phyloP scores from a whole-genome alignment of 345 rosid species.

The Eucalyptus virginea region DNA sequence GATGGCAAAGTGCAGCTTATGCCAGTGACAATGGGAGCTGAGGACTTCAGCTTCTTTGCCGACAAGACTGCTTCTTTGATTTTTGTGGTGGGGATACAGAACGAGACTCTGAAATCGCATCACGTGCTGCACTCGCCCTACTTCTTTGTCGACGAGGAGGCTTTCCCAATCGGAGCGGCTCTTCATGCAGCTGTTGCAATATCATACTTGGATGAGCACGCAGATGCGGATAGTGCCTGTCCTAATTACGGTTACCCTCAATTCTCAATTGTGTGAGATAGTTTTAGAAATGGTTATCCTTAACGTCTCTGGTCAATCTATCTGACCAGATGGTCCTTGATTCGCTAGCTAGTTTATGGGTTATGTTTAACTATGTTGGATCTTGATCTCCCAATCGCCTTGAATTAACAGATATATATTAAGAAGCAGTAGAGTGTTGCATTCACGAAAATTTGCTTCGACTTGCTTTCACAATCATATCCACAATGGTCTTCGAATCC shows the following conservation, averaged over 20 bases:
- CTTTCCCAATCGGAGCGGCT: constrained; percentile 59
- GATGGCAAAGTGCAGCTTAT: constrained; percentile 33
- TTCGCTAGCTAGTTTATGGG: neutral
- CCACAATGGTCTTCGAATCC: neutral
- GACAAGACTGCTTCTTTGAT: constrained; percentile 42
- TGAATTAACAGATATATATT: neutral
- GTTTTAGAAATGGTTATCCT: neutral
- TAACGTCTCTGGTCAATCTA: neutral
- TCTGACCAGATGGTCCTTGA: neutral
- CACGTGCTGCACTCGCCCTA: constrained; percentile 46
- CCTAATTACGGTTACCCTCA: neutral
- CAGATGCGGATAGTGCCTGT: neutral
- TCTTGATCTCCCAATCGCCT: neutral
- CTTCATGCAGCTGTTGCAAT: constrained; percentile 52
- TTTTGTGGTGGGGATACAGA: constrained; percentile 37
- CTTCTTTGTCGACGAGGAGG: constrained; percentile 49
- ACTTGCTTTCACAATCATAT: neutral
- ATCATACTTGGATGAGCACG: constrained; percentile 27
- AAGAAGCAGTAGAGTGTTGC: neutral
- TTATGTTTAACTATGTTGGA: neutral
- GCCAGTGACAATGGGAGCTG: constrained; percentile 53
- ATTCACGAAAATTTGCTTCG: neutral
- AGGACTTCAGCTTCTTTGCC: constrained; percentile 67
- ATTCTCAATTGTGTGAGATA: neutral
- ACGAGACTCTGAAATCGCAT: constrained; percentile 42